Conservation (phyloP, 129 eudicot genomes). For the Helianthus tuberosus region DNA sequence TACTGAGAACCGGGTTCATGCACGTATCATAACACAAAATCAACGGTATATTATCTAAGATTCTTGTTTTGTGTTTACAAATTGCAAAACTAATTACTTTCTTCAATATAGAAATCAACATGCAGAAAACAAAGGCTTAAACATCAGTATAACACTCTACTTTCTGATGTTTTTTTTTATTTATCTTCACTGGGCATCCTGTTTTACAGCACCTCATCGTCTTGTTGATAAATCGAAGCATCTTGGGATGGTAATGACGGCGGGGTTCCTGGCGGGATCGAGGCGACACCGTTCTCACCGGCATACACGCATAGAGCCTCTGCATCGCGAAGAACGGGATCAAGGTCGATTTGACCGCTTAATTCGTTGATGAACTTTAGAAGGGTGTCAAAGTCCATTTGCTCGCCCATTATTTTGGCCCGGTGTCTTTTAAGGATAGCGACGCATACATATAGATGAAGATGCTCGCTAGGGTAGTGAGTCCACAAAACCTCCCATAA, state of each 20-base stretch:
- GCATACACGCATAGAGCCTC: conserved; percentile 91
- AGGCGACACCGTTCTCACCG: conserved; percentile 83
- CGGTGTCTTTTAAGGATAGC: conserved; percentile 83
- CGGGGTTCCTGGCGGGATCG: conserved; percentile 96
- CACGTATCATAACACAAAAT: not conserved
- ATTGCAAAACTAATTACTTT: conserved; percentile 1
- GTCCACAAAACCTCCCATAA: conserved; percentile 96
- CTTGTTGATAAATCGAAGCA: conserved; percentile 58
- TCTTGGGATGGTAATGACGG: conserved; percentile 75
- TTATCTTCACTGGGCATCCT: conserved; percentile 10
- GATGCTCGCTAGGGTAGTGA: conserved; percentile 78
- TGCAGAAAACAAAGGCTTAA: conserved; percentile 18
- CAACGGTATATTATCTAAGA: not conserved
- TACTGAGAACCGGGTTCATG: too few relatives aligned
- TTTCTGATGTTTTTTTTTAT: not conserved
- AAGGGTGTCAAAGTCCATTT: conserved; percentile 95
- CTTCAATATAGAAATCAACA: conserved; percentile 6
- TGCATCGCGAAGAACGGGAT: conserved; percentile 70
- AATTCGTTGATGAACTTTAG: conserved; percentile 84
- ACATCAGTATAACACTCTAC: conserved; percentile 5
- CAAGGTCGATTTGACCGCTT: conserved; percentile 81
- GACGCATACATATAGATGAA: conserved; percentile 80
- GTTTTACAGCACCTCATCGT: conserved; percentile 63
- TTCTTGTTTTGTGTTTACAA: conserved; percentile 13
- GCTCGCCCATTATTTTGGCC: conserved; percentile 83